Evolutionary conservation across 2,329 filamentous ascomycete genomes (phyloP), one percentile per base, ranked within the genome.

Genomic region (Conoideocrella luteorostrata): DNA sequence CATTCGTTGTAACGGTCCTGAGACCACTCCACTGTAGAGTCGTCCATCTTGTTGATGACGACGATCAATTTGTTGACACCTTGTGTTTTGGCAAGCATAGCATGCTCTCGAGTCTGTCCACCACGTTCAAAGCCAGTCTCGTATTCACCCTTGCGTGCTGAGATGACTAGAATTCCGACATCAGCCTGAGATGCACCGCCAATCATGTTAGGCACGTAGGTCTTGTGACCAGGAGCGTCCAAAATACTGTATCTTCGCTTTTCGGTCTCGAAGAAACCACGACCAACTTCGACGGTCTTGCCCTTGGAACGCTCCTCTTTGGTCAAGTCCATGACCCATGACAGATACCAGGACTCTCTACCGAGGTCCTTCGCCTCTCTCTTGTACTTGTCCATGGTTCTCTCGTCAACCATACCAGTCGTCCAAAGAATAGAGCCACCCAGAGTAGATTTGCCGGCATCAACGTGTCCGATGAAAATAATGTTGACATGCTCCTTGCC

Each of bases 31-130:
- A 98, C 94, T 3, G 93, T 98, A 10, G 84, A 74, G 62, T 98
- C 93, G 62, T 98, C 93, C 94, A 98, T 98, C 77, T 98, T 98
- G 80, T 98, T 98, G 63, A 96, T 90, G 42, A 78, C 93, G 23
- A 98, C 84, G 36, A 97, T 75, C 44, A 98, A 77, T 71, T 96
- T 96, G 76, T 95, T 95, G 47, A 98, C 93, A 68, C 93, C 93
- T 63, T 95, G 91, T 1, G 94, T 98, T 71, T 97, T 95, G 54
- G 94, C 94, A 61, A 98, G 77, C 74, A 98, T 88, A 45, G 94
- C 93, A 68, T 97, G 91, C 77, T 98, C 93, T 62, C 93, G 81
- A 43, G 93, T 98, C 67, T 98, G 93, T 29, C 93, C 91, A 50
- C 93, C 93, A 72, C 88, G 62, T 74, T 98, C 93, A 64, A 98